These are phyloP conservation scores for Albizia julibrissin DNA, from an alignment of 306 rosid species.

Conservation along the genomic window DNA sequence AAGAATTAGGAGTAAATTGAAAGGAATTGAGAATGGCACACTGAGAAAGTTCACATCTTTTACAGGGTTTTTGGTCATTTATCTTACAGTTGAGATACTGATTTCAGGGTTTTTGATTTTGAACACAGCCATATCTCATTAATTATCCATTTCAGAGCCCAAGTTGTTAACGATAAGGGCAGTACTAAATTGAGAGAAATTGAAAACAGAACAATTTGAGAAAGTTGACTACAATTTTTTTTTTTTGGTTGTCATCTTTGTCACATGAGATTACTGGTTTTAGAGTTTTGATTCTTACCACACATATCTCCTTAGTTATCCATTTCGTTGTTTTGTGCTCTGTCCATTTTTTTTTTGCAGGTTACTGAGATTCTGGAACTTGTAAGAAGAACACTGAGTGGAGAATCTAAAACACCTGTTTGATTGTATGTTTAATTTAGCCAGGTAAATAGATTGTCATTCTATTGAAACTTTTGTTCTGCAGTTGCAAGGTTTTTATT, in stretches of 20 bases:
- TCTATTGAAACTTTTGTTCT: constrained; percentile 11
- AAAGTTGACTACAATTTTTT: background rate
- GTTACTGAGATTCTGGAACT: constrained; percentile 76
- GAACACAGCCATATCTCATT: background rate
- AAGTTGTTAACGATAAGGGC: background rate
- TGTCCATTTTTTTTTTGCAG: constrained; percentile 44
- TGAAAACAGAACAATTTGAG: background rate
- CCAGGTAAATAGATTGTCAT: constrained; percentile 46
- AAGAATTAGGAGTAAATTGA: background rate
- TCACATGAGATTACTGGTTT: background rate
- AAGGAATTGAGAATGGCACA: background rate
- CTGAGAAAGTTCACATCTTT: background rate
- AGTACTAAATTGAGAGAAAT: background rate
- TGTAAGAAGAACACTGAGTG: constrained; percentile 68
- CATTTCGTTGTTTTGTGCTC: background rate
- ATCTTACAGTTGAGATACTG: background rate
- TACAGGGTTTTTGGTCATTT: background rate
- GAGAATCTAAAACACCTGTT: constrained; percentile 41
- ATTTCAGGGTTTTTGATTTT: background rate
- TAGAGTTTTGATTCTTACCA: background rate
- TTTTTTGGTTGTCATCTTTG: background rate
- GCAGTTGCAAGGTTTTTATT: background rate
- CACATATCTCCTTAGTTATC: background rate
- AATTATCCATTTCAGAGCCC: background rate
- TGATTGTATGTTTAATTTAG: constrained; percentile 28